Base-by-base conservation (phyloP, 352 stramenopile species). In the Nothophytophthora sp. region DNA sequence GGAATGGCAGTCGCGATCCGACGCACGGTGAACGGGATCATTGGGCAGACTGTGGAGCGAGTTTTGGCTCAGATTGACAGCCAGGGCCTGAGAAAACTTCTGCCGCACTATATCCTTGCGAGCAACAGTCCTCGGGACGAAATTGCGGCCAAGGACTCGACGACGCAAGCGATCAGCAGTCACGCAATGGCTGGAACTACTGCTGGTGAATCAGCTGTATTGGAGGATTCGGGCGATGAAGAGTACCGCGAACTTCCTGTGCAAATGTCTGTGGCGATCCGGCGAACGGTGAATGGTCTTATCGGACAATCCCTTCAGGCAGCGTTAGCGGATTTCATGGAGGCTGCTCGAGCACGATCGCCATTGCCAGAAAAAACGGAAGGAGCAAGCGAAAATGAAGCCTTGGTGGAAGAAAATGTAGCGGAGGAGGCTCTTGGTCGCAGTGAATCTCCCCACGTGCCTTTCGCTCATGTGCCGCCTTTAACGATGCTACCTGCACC, bases 301-400 rank as follows among this genome's bases (percentile, higher is more conserved):
- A 79, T 82, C 32, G 71, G 61, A 2, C 43, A 73, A 24, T 78
- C 71, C 0, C 61, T 82, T n/a, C 64, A 82, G 50, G 47, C 65
- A 18, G 65, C 48, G 29, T 10, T 82, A 8, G 49, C 50, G 23
- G 45, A 73, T 3, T 46, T 76, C 16, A 70, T 67, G 33, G 54
- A 51, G 8, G 53, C 48, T 50, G 1, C 29, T 25, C 16, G 16
- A 29, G 29, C 29, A 20, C 16, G 30, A 32, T 22, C 40, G 13
- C 8, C 43, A 36, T 18, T 24, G 15, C 16, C 33, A 28, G 9
- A 19, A 43, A 15, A 18, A 44, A 19, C 30, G 15, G 22, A 42
- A 28, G 32, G 28, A 35, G 36, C 10, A 10, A 23, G 37, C 19
- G 28, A 33, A 15, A n/a, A 9, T 27, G 24, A 50, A 35, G 24